Evolutionary conservation across 352 stramenopile genomes (phyloP), one percentile per base, ranked within the genome.

Genomic region (Elongisporangium prolatum): DNA sequence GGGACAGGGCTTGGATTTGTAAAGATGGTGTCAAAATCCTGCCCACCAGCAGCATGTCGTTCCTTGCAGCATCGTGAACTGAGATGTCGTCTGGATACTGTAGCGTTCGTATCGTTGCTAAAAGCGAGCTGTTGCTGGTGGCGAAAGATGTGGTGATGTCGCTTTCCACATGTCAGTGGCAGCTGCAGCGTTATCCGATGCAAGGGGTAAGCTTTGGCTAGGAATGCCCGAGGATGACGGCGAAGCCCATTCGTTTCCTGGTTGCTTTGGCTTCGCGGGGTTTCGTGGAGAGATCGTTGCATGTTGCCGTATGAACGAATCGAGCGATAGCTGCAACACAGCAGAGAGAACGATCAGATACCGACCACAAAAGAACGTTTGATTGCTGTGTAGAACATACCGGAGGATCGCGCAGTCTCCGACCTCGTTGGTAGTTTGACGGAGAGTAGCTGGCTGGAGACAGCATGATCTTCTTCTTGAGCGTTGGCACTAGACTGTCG

Each of bases 391-490:
- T 13, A 14, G 56, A 53, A 61, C 53, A 22, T 62, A 83, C 75
- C 57, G 75, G 71, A n/a, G 65, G 66, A 25, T 81, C 66, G 21
- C 57, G 56, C 0, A 75, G 51, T 57, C 51, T 64, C 1, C 71
- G 60, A 11, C 73, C 68, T 24, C 61, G 25, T n/a, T 37, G 62
- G 4, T 75, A 72, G 40, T 57, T 77, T 2, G 37, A 63, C 2
- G 69, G 67, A 1, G 63, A 77, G 56, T 82, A 86, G 21, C 63
- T 61, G 0, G 56, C 60, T 55, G 74, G 78, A 0, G 72, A 63
- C 11, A 81, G 52, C 75, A 82, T 77, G 0, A 72, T 57, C 18
- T 75, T 75, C 60, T 75, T 78, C 40, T 74, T 77, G 9, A 71
- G 44, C 34, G 72, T 48, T 21, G 61, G 53, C 16, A 51, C 63